Percentiles rank a stretch among this genome's conserved stretches.
Conservation (phyloP, 2,329 filamentous ascomycete genomes). For the Sarocladium oryzae region DNA sequence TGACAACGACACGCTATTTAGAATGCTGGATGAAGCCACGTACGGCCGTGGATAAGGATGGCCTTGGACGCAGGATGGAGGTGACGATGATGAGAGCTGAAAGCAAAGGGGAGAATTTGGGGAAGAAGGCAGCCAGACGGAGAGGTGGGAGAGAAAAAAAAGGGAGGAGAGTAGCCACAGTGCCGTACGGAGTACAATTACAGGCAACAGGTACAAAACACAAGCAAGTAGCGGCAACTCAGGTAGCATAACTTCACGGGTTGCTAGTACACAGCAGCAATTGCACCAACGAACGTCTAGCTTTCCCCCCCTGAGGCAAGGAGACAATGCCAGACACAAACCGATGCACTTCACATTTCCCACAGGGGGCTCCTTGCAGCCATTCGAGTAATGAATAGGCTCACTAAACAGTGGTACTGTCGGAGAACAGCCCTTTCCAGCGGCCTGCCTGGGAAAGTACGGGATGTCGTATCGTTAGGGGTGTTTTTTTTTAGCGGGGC, state of each 20-base stretch:
- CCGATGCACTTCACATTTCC: too few species aligned
- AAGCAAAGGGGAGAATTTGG: neutral
- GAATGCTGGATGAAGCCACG: neutral
- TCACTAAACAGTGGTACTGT: neutral
- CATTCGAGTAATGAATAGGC: too few species aligned
- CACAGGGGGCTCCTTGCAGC: too few species aligned
- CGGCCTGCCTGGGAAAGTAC: constrained; percentile 1
- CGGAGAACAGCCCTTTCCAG: neutral
- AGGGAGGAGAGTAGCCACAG: neutral
- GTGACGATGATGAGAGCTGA: neutral
- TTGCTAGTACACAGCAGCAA: too few species aligned
- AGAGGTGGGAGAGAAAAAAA: neutral
- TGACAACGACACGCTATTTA: neutral
- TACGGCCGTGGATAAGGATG: neutral
- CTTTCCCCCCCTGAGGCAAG: too few species aligned
- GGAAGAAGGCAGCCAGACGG: neutral
- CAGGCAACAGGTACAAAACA: neutral
- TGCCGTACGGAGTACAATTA: neutral
- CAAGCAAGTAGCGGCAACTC: neutral
- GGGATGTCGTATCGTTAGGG: neutral
- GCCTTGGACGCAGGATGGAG: neutral
- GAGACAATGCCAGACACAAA: too few species aligned
- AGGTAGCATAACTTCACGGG: too few species aligned
- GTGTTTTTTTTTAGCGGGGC: constrained; percentile 4
- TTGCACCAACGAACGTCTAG: too few species aligned